phyloP scores from a whole-genome alignment of 768 basidiomycete genomes.

The Cyclocybe aegerita region DNA sequence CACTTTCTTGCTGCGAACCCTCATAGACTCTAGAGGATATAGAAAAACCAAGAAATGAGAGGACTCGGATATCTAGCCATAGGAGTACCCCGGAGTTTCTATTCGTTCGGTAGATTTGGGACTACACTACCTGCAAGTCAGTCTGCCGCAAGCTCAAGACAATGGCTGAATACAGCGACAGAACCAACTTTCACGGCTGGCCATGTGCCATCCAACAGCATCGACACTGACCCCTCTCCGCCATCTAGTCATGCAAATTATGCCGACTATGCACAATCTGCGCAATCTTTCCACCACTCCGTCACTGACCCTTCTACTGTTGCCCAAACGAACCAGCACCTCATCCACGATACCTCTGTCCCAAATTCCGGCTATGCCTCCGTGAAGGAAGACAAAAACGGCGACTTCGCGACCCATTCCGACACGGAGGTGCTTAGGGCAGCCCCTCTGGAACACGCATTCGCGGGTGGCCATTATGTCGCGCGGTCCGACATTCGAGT shows the following conservation, averaged over 20 bases:
- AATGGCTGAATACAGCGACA: slow-evolving; percentile 3
- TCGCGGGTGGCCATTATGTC: slow-evolving; percentile 71
- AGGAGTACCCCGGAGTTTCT: background rate
- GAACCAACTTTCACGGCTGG: too few species aligned
- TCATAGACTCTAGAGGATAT: slow-evolving; percentile 23
- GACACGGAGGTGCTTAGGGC: slow-evolving; percentile 48
- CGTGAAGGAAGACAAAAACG: slow-evolving; percentile 59
- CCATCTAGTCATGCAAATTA: slow-evolving; percentile 33
- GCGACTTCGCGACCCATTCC: slow-evolving; percentile 25
- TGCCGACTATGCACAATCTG: slow-evolving; percentile 39
- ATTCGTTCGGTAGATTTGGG: background rate
- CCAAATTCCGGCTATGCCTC: slow-evolving; percentile 82
- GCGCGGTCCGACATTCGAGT: slow-evolving; percentile 58
- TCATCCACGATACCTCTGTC: slow-evolving; percentile 40
- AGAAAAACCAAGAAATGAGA: slow-evolving; percentile 6
- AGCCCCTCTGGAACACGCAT: slow-evolving; percentile 60
- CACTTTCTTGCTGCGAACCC: slow-evolving; percentile 37
- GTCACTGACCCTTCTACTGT: slow-evolving; percentile 18
- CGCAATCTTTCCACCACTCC: slow-evolving; percentile 41
- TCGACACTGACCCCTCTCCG: slow-evolving; percentile 65
- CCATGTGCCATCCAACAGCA: slow-evolving; percentile 20
- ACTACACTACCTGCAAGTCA: background rate
- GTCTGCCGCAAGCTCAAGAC: too few species aligned
- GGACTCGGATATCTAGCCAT: slow-evolving; percentile 10
- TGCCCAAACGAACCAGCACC: slow-evolving; percentile 25